A percentile compares a stretch with the other conserved stretches of the same genome.
These are phyloP conservation scores for Lolium multiflorum DNA, from an alignment of 176 grass and related monocot genomes.

Conservation along the genomic window DNA sequence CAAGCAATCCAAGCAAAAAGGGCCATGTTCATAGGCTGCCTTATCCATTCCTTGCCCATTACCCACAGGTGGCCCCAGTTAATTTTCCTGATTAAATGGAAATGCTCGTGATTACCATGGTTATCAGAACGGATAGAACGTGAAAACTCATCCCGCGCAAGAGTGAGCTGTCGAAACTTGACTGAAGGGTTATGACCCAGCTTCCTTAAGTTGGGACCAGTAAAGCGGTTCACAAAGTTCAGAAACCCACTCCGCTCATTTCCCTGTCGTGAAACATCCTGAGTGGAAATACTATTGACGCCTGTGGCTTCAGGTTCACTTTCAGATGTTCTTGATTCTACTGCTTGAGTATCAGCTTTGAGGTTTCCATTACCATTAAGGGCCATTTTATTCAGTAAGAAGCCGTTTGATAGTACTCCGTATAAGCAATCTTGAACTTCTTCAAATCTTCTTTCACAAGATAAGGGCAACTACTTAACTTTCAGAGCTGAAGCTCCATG, in stretches of 20 bases:
- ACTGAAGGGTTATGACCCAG: constrained; percentile 67
- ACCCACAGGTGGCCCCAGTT: constrained; percentile 67
- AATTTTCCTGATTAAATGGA: constrained; percentile 71
- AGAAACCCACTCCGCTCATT: constrained; percentile 44
- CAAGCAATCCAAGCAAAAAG: constrained; percentile 79
- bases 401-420: constrained; percentile 5
- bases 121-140: constrained; percentile 70
- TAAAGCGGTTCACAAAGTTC: constrained; percentile 51
- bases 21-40: constrained; percentile 78
- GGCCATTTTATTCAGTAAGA: constrained; percentile 58
- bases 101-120: constrained; percentile 47
- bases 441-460: constrained; percentile 5
- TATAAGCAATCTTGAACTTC: neutral
- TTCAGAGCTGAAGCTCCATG: constrained; percentile 3
- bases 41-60: constrained; percentile 73
- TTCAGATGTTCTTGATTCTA: constrained; percentile 37
- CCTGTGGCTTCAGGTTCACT: constrained; percentile 34
- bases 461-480: constrained; percentile 16
- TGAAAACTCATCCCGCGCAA: constrained; percentile 79
- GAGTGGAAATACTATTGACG: constrained; percentile 35
- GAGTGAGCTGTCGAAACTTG: constrained; percentile 74
- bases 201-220: constrained; percentile 59
- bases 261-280: constrained; percentile 40
- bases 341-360: constrained; percentile 59
- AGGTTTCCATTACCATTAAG: constrained; percentile 59